Evolutionary conservation across 345 rosid species (phyloP).

Genomic region (Eucalyptus melliodora): DNA sequence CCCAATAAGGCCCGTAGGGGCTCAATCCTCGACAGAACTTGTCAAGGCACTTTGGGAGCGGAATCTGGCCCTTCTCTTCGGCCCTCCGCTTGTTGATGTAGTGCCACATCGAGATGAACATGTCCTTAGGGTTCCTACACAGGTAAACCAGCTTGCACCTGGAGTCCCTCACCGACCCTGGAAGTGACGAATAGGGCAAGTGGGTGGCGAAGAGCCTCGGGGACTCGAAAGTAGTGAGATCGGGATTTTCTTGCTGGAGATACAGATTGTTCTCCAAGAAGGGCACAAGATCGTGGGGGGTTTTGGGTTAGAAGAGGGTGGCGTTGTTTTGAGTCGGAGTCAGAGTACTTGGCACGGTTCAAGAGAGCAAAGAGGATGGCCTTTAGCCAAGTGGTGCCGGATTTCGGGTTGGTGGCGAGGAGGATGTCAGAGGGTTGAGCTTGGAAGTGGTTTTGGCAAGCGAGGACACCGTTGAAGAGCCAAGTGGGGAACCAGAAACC

Average conservation of each 20-base stretch:
- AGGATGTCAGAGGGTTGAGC: not conserved
- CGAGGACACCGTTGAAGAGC: not conserved
- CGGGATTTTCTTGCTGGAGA: not conserved
- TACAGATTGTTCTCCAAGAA: not conserved
- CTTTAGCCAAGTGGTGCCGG: not conserved
- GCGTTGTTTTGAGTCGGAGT: not conserved
- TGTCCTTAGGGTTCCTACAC: slow-evolving; percentile 9
- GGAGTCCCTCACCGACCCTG: not conserved
- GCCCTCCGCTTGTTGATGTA: not conserved
- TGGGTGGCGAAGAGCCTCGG: not conserved
- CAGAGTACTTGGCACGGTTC: not conserved
- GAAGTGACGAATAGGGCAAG: not conserved
- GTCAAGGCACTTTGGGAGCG: slow-evolving; percentile 3
- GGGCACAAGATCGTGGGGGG: not conserved
- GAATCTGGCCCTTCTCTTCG: slow-evolving; percentile 5
- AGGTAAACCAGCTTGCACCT: not conserved
- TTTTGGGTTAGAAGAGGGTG: not conserved
- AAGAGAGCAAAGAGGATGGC: not conserved
- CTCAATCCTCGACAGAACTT: not conserved
- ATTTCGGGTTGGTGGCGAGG: not conserved
- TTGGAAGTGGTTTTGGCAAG: not conserved
- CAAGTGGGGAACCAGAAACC: not conserved
- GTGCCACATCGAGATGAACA: not conserved
- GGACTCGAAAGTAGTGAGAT: not conserved
- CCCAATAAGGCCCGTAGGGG: not conserved